Conservation (phyloP, 495 filamentous ascomycete species). For the Aspergillus diversus region DNA sequence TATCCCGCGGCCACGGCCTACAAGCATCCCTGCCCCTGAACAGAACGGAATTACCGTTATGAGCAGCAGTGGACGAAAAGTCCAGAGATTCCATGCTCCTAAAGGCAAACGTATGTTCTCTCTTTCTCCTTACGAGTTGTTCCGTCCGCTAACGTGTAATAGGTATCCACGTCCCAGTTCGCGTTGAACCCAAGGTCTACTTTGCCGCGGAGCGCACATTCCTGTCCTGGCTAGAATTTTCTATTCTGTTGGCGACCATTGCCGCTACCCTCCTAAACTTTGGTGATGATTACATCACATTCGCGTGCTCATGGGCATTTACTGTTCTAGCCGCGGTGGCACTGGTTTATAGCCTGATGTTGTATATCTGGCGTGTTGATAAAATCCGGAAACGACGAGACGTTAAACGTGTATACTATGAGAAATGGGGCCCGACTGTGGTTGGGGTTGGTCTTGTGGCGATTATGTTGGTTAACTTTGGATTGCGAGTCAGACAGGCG, state of each 20-base stretch:
- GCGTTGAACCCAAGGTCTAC: conserved; percentile 97
- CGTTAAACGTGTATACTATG: conserved; percentile 78
- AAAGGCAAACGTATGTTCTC: conserved; percentile 72
- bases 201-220: conserved; percentile 97
- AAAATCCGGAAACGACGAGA: conserved; percentile 80
- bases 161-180: conserved; percentile 91
- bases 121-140: background rate
- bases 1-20: conserved; percentile 63
- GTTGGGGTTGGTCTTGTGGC: conserved; percentile 74
- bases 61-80: conserved; percentile 54
- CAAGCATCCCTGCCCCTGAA: conserved; percentile 57
- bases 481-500: conserved; percentile 37
- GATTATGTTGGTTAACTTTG: conserved; percentile 80
- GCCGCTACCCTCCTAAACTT: conserved; percentile 94
- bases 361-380: conserved; percentile 86
- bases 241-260: conserved; percentile 89
- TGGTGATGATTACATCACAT: conserved; percentile 56
- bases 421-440: conserved; percentile 81
- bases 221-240: conserved; percentile 96
- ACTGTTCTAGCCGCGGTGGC: conserved; percentile 76
- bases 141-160: conserved; percentile 15
- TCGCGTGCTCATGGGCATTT: conserved; percentile 74
- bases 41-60: conserved; percentile 51
- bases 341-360: conserved; percentile 74
- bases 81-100: conserved; percentile 78